phyloP scores from a whole-genome alignment of 176 grass and related monocot species.

The Hsuehochloa calcarea region DNA sequence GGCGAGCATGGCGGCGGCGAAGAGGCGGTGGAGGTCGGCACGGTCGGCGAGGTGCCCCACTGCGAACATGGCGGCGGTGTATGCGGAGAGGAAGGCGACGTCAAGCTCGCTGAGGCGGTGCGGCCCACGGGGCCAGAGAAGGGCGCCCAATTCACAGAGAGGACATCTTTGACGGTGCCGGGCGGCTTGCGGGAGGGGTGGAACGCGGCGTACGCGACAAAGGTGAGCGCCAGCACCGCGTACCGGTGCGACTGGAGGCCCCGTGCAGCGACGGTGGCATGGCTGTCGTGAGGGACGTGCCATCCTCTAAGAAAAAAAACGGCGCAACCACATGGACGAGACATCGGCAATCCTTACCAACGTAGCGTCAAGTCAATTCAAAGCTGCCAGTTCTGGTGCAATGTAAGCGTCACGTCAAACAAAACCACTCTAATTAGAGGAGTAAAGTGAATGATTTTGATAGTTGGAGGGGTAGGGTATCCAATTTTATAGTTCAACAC shows the following conservation, averaged over 20 bases:
- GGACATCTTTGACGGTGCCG: constrained; percentile 85
- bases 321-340: too few species aligned
- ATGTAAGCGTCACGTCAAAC: too few species aligned
- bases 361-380: too few species aligned
- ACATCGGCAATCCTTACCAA: too few species aligned
- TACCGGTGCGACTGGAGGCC: constrained; percentile 49
- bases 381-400: too few species aligned
- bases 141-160: constrained; percentile 57
- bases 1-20: constrained; percentile 68
- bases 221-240: constrained; percentile 66
- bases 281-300: constrained; percentile 15
- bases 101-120: constrained; percentile 90
- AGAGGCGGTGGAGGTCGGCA: constrained; percentile 70
- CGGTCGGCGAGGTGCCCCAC: constrained; percentile 86
- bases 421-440: too few species aligned
- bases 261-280: constrained; percentile 5
- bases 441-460: too few species aligned
- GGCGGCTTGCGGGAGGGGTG: constrained; percentile 97
- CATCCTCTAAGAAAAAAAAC: neutral
- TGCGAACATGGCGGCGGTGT: constrained; percentile 72
- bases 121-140: constrained; percentile 67
- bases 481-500: too few species aligned
- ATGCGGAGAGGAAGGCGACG: constrained; percentile 80
- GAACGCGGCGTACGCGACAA: constrained; percentile 73
- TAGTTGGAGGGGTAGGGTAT: too few species aligned